Percentiles rank a stretch among this genome's conserved stretches.
Evolutionary conservation across 106 monocot species (phyloP).

Genomic region (Vanilla planifolia): DNA sequence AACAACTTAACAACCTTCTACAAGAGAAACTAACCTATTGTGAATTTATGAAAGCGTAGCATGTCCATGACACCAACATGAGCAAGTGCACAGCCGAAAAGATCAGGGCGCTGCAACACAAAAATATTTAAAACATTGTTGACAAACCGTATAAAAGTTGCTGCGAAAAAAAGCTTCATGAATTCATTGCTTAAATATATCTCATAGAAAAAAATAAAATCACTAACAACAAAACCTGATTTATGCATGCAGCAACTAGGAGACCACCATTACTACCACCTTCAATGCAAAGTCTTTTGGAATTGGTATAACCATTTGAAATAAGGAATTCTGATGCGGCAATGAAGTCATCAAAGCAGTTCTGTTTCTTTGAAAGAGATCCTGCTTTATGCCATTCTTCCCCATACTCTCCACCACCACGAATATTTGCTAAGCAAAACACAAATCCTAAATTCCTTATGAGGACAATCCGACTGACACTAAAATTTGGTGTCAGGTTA

Average conservation of each 20-base stretch:
- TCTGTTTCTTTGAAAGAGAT: conserved; percentile 81
- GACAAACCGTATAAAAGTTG: neutral
- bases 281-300: conserved; percentile 77
- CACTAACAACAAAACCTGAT: conserved; percentile 43
- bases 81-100: conserved; percentile 92
- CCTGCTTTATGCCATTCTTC: conserved; percentile 96
- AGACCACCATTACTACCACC: conserved; percentile 97
- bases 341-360: conserved; percentile 95
- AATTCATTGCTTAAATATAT: neutral
- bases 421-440: conserved; percentile 81
- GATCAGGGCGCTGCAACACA: conserved; percentile 72
- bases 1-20: neutral
- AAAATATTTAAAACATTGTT: neutral
- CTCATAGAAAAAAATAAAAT: neutral
- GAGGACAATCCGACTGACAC: conserved; percentile 49
- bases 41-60: conserved; percentile 96
- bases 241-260: conserved; percentile 81
- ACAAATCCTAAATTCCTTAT: conserved; percentile 55
- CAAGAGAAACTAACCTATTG: conserved; percentile 45
- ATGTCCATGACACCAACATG: conserved; percentile 99
- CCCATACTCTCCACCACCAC: conserved; percentile 98
- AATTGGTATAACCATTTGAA: conserved; percentile 59
- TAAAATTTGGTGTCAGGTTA: conserved; percentile 76
- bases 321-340: conserved; percentile 77
- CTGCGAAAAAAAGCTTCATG: too few relatives aligned